These are phyloP conservation scores for Thuidium tamariscinum DNA, from an alignment of 225 moss, liverwort and hornwort genomes.

Conservation along the genomic window DNA sequence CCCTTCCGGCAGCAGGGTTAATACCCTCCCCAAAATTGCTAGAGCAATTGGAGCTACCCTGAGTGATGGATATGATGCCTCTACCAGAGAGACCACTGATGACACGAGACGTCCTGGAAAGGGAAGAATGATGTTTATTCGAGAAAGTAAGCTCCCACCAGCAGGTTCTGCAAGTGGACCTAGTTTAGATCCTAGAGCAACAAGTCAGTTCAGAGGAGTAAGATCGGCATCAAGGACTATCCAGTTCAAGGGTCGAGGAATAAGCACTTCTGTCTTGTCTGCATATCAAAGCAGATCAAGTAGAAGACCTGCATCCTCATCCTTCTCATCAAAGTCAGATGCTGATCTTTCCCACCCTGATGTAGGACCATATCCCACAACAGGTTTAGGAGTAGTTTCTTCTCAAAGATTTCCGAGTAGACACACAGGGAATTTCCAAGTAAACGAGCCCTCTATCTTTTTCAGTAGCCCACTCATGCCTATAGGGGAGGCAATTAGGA, in stretches of 20 bases:
- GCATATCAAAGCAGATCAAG: conserved; percentile 27
- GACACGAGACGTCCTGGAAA: conserved; percentile 33
- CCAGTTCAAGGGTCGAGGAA: conserved; percentile 46
- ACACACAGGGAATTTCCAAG: conserved; percentile 2
- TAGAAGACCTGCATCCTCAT: conserved; percentile 18
- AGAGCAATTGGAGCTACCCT: conserved; percentile 35
- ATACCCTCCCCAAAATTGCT: conserved; percentile 18
- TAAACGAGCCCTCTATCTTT: conserved; percentile 36
- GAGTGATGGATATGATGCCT: conserved; percentile 91
- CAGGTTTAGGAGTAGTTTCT: background rate
- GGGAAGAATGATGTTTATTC: conserved; percentile 16
- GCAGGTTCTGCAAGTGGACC: conserved; percentile 4
- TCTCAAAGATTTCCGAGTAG: conserved; percentile 18
- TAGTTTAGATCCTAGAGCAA: conserved; percentile 4
- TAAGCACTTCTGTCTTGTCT: conserved; percentile 44
- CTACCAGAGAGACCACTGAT: conserved; percentile 50
- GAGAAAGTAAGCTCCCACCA: conserved; percentile 13
- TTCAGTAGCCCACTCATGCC: conserved; percentile 50
- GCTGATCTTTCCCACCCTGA: background rate
- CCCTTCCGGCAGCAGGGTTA: conserved; percentile 6
- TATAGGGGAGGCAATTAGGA: conserved; percentile 26
- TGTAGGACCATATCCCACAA: background rate
- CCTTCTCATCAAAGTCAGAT: conserved; percentile 35
- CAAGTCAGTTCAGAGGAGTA: conserved; percentile 5
- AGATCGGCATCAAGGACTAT: conserved; percentile 21